Conservation (phyloP, 805 yeast genomes). For the Candida loeiensis region DNA sequence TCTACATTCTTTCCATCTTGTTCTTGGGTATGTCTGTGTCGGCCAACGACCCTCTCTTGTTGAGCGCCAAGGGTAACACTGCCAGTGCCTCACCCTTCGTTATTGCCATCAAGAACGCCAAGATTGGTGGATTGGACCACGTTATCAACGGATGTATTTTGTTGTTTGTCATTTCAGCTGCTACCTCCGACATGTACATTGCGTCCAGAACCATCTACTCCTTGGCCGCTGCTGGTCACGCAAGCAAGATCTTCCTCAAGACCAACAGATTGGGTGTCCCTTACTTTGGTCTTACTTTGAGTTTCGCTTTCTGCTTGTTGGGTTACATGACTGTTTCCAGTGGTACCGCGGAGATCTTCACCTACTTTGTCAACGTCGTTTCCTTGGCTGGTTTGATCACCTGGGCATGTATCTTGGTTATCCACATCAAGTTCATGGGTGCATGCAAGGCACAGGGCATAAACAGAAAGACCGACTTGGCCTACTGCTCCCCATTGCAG, state of each 20-base stretch:
- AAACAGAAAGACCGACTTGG: slow-evolving; percentile 47
- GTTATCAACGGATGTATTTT: slow-evolving; percentile 76
- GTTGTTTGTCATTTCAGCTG: slow-evolving; percentile 75
- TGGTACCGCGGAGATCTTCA: slow-evolving; percentile 55
- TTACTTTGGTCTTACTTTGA: slow-evolving; percentile 49
- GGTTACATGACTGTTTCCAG: slow-evolving; percentile 69
- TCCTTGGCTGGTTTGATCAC: slow-evolving; percentile 72
- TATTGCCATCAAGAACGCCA: slow-evolving; percentile 69
- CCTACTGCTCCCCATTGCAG: slow-evolving; percentile 63
- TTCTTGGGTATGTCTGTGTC: slow-evolving; percentile 69
- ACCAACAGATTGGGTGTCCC: slow-evolving; percentile 73
- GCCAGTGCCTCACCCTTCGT: slow-evolving; percentile 85
- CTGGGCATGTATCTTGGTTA: slow-evolving; percentile 68
- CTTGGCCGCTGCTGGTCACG: slow-evolving; percentile 67
- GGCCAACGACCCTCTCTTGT: slow-evolving; percentile 48
- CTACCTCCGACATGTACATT: slow-evolving; percentile 74
- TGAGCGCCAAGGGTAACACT: slow-evolving; percentile 48
- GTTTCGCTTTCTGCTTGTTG: slow-evolving; percentile 54
- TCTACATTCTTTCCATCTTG: slow-evolving; percentile 59
- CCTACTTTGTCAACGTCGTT: slow-evolving; percentile 70
- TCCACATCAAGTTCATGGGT: slow-evolving; percentile 61
- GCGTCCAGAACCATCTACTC: slow-evolving; percentile 75
- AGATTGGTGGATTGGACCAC: slow-evolving; percentile 64
- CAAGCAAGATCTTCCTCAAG: slow-evolving; percentile 63
- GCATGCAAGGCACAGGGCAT: slow-evolving; percentile 69